Percentiles rank a stretch among this genome's conserved stretches.
Conservation (phyloP, 78 protist species). For the Isochrysis galbana region DNA sequence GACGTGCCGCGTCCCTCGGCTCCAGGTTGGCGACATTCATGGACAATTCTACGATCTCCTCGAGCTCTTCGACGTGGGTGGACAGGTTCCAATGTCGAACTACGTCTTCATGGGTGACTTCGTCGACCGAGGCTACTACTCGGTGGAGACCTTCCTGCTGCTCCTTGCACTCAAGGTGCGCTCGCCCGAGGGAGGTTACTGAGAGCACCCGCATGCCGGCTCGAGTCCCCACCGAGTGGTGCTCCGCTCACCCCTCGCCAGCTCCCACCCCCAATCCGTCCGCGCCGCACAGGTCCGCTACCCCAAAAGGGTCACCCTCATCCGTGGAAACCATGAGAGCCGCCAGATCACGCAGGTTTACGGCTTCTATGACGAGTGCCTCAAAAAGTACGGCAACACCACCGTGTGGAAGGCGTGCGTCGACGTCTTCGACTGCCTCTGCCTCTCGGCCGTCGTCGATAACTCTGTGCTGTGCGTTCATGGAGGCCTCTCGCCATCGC, state of each 20-base stretch:
- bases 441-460: constrained; percentile 70
- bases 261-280: neutral
- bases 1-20: neutral
- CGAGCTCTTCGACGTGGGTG: constrained; percentile 53
- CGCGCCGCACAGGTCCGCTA: neutral
- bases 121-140: constrained; percentile 75
- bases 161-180: constrained; percentile 68
- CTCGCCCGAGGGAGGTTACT: no score
- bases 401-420: constrained; percentile 60
- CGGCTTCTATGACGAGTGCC: constrained; percentile 78
- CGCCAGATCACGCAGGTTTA: constrained; percentile 72
- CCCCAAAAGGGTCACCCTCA: constrained; percentile 39
- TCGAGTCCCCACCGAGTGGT: no score
- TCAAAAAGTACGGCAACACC: constrained; percentile 64
- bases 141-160: constrained; percentile 70
- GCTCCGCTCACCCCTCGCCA: neutral
- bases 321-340: constrained; percentile 81
- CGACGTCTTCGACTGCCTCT: constrained; percentile 67
- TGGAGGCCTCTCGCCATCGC: constrained; percentile 79
- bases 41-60: constrained; percentile 73
- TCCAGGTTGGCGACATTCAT: constrained; percentile 76
- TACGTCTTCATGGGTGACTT: constrained; percentile 83
- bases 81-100: constrained; percentile 21
- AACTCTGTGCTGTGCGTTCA: constrained; percentile 68
- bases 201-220: no score